A percentile compares a stretch with the other conserved stretches of the same genome.
Conservation (phyloP, 768 basidiomycete species). For the Cystobasidium onofrii region DNA sequence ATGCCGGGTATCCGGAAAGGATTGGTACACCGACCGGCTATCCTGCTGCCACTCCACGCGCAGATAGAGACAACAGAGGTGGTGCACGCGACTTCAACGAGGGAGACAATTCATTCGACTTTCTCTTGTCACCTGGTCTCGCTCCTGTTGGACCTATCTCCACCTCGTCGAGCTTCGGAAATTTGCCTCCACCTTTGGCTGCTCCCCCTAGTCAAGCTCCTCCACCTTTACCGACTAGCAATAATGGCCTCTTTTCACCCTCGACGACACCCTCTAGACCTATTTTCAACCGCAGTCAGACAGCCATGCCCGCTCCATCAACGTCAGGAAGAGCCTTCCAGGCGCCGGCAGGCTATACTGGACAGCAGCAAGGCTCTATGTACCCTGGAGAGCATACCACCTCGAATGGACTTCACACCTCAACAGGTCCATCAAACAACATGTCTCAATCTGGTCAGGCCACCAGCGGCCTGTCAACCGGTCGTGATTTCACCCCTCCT, state of each 20-base stretch:
- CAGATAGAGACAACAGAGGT: not conserved
- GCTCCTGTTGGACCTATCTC: slow-evolving; percentile 30
- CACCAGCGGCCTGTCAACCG: not conserved
- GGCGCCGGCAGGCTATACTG: not conserved
- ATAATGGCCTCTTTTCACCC: slow-evolving; percentile 1
- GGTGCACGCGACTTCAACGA: not conserved
- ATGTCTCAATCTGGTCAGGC: not conserved
- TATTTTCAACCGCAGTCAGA: slow-evolving; percentile 20
- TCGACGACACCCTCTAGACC: slow-evolving; percentile 11
- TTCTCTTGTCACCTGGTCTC: slow-evolving; percentile 17
- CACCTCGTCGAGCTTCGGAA: not conserved
- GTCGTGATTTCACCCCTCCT: slow-evolving; percentile 7
- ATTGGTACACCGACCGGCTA: not conserved
- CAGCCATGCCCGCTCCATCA: slow-evolving; percentile 13
- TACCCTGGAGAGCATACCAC: not conserved
- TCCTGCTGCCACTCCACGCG: not conserved
- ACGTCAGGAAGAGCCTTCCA: slow-evolving; percentile 5
- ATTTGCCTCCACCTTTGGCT: slow-evolving; percentile 2
- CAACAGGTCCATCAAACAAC: not conserved
- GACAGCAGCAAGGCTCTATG: not conserved
- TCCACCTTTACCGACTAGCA: not conserved
- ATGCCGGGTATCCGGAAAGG: not conserved
- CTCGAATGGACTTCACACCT: not conserved
- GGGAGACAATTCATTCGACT: slow-evolving; percentile 21
- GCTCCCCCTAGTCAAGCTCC: not conserved